Base-by-base conservation (phyloP, 257 asterid species). In the Craterostigma plantagineum region DNA sequence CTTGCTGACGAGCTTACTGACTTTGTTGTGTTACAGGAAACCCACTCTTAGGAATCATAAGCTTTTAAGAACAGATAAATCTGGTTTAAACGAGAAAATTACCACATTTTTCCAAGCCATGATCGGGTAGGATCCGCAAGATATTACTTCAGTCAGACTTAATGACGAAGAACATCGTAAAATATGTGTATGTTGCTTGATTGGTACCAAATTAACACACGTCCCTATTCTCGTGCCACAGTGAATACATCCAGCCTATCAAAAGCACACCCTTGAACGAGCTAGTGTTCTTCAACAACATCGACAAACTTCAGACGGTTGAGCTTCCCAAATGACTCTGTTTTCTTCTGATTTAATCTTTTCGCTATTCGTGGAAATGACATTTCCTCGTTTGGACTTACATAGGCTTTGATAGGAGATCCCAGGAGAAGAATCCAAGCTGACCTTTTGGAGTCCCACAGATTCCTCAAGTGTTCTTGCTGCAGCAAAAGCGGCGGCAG, bases 361-460 rank as follows among this genome's bases (percentile, higher is more conserved):
- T 7, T 37, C 14, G 14, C 15, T 33, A 33, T 36, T 49, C 36
- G 46, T 38, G 38, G 41, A 43, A 38, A 39, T 41, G 50, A 12
- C 42, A 48, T 42, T 40, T 50, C 38, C 41, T 50, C 58, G 33
- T 35, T 49, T 53, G 59, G 52, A 39, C 46, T 33, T 63, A 42
- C 34, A 23, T 54, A 87, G 95, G 97, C 91, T 37, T 70, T 90
- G 83, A 60, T 70, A 45, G 99, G 99, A 50, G 94, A 90, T 56
- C 99, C 99, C 27, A 72, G 99, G 56, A 79, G 81, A 79, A 72
- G 84, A 71, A 71, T 83, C 49, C 99, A 90, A 55, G 48, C 67
- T 37, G 99, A 90, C 64, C 94, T 90, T 42, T 43, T 83, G 54
- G 92, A 90, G 56, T 79, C 76, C 18, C 59, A 49, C 58, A 72